Base-by-base conservation (phyloP, 768 basidiomycete genomes). In the Boletellus ananiceps region DNA sequence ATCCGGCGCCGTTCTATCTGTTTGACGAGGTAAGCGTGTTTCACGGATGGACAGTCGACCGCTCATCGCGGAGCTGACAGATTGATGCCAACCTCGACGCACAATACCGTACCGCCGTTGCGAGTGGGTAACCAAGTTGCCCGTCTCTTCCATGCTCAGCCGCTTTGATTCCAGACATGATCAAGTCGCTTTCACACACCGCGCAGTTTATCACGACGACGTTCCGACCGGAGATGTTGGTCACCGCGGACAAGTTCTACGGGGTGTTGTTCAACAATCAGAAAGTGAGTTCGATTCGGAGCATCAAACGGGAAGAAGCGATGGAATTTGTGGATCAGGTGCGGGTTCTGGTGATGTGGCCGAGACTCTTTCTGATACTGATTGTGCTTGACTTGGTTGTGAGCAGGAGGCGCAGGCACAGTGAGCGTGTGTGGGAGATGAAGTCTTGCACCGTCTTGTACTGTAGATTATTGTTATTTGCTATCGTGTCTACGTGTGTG, bases 201-300 rank as follows among this genome's bases (percentile, higher is more conserved):
- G 95, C 88, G 0, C 96, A 99, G 67, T 98, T 97, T 70, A 94
- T 99, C 64, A 95, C 92, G 29, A 99, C 96, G 2, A 99, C 96
- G 3, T 99, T 99, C 81, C 80, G 94, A 50, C 89, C 94, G 0
- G 96, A 99, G 71, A 93, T 99, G 88, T 75, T 98, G 50, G 88
- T 90, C 2, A 87, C 88, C 0, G 93, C 94, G 0, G 94, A 97
- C 68, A 93, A 95, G 63, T 97, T 95, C 66, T 97, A 97, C 54
- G 96, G 96, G 13, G 96, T 98, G 9, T 71, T 95, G 51, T 97
- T 96, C 73, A 92, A 95, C 68, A 91, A 88, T 59, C 90, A 95
- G 63, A 97, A 97, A 66, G 86, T 98, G 50, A 92, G 88, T 47
- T 88, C 88, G 0, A 93, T 97, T 39, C 78, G 85, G 32, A 77